Conservation (phyloP, 2,329 filamentous ascomycete species). For the Apiospora koreana region DNA sequence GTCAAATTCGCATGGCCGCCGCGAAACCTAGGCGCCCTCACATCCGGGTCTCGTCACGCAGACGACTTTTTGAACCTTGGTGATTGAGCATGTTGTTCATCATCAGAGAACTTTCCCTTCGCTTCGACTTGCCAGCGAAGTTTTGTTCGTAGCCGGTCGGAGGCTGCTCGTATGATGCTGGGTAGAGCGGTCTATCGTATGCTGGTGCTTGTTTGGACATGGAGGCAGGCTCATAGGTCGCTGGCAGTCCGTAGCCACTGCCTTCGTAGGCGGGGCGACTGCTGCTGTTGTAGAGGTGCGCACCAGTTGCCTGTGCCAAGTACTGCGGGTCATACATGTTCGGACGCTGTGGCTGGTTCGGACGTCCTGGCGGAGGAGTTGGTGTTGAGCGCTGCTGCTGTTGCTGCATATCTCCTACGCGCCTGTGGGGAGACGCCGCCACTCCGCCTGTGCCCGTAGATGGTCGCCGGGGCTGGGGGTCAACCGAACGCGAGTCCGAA, state of each 20-base stretch:
- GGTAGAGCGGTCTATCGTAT: slow-evolving; percentile 28
- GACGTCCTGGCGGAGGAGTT: slow-evolving; percentile 43
- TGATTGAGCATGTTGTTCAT: slow-evolving; percentile 50
- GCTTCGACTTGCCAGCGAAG: slow-evolving; percentile 42
- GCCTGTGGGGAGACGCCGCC: slow-evolving; percentile 53
- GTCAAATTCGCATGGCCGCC: background rate
- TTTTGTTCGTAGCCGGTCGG: slow-evolving; percentile 37
- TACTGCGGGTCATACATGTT: slow-evolving; percentile 48
- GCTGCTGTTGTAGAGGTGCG: slow-evolving; percentile 29
- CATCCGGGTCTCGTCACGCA: slow-evolving; percentile 54
- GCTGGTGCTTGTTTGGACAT: slow-evolving; percentile 39
- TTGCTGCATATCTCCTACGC: slow-evolving; percentile 38
- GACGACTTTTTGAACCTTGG: slow-evolving; percentile 53
- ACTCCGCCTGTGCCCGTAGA: slow-evolving; percentile 52
- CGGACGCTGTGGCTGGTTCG: slow-evolving; percentile 21
- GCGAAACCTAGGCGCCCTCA: slow-evolving; percentile 17
- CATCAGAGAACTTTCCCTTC: slow-evolving; percentile 64
- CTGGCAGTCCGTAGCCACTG: slow-evolving; percentile 34
- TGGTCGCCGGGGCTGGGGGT: slow-evolving; percentile 44
- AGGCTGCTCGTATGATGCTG: slow-evolving; percentile 29
- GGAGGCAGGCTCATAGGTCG: slow-evolving; percentile 34
- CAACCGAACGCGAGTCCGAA: slow-evolving; percentile 31
- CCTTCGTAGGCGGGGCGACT: slow-evolving; percentile 48
- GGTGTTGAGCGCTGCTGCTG: slow-evolving; percentile 45
- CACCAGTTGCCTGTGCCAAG: slow-evolving; percentile 35